Conservation (phyloP, 2,329 filamentous ascomycete genomes). For the Verticillium alfalfae region DNA sequence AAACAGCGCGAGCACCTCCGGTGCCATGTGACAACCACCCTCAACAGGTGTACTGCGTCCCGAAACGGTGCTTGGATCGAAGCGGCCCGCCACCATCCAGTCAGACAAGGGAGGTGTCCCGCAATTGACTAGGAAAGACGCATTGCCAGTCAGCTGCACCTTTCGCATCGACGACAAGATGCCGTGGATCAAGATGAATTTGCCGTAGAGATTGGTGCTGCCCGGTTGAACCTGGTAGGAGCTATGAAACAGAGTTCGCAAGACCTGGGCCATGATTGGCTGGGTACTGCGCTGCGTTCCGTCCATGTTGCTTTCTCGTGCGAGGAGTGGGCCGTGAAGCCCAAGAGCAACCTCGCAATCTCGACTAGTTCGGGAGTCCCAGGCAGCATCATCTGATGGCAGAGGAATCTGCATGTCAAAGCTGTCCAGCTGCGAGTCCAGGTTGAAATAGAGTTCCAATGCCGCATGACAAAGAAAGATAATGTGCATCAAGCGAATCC, state of each 20-base stretch:
- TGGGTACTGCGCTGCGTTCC: slow-evolving; percentile 61
- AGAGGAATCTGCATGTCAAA: slow-evolving; percentile 63
- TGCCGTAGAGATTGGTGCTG: slow-evolving; percentile 66
- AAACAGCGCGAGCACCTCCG: slow-evolving; percentile 40
- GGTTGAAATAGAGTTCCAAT: slow-evolving; percentile 67
- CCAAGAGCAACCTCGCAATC: slow-evolving; percentile 63
- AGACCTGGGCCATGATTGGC: slow-evolving; percentile 55
- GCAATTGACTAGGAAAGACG: slow-evolving; percentile 29
- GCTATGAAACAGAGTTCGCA: slow-evolving; percentile 55
- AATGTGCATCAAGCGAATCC: slow-evolving; percentile 59
- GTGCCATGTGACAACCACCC: slow-evolving; percentile 29
- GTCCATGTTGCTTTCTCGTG: slow-evolving; percentile 50
- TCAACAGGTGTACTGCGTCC: slow-evolving; percentile 41
- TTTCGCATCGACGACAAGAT: slow-evolving; percentile 56
- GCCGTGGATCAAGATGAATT: slow-evolving; percentile 68
- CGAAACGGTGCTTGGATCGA: slow-evolving; percentile 34
- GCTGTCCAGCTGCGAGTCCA: slow-evolving; percentile 54
- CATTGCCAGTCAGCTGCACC: slow-evolving; percentile 33
- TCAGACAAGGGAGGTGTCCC: slow-evolving; percentile 55
- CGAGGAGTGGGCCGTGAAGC: slow-evolving; percentile 50
- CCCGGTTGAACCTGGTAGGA: slow-evolving; percentile 56
- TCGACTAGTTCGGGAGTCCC: slow-evolving; percentile 57
- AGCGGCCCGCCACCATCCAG: slow-evolving; percentile 42
- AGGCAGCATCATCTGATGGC: slow-evolving; percentile 67
- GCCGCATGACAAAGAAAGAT: slow-evolving; percentile 60